phyloP scores from a whole-genome alignment of 2,329 filamentous ascomycete species.

The Calonectria honghensis region DNA sequence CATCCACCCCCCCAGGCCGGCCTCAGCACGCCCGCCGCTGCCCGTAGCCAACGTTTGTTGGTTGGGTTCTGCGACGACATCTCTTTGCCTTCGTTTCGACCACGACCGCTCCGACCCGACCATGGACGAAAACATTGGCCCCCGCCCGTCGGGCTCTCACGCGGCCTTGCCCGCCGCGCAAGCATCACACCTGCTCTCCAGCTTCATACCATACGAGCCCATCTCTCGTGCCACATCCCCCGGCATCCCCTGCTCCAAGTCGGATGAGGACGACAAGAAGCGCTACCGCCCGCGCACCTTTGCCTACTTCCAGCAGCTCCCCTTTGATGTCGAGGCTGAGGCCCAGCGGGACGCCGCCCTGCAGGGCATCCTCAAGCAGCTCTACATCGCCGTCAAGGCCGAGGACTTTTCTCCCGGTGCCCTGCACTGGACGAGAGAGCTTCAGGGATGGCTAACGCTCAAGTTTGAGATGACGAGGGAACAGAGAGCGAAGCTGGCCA shows the following conservation, averaged over 20 bases:
- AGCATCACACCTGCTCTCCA: conserved; percentile 58
- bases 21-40: conserved; percentile 43
- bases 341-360: conserved; percentile 85
- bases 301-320: conserved; percentile 92
- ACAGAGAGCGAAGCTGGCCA: conserved; percentile 87
- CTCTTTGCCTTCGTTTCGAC: conserved; percentile 24
- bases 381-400: conserved; percentile 92
- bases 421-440: conserved; percentile 97
- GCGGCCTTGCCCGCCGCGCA: conserved; percentile 58
- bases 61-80: conserved; percentile 40
- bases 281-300: conserved; percentile 92
- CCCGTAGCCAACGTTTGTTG: conserved; percentile 36
- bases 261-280: conserved; percentile 73
- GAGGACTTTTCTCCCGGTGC: conserved; percentile 96
- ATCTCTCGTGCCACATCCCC: conserved; percentile 92
- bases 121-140: conserved; percentile 65
- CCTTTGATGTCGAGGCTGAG: conserved; percentile 90
- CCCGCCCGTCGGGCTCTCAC: conserved; percentile 57
- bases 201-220: conserved; percentile 74
- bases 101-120: conserved; percentile 31
- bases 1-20: conserved; percentile 37
- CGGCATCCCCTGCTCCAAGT: conserved; percentile 74
- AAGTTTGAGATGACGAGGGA: conserved; percentile 97
- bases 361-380: conserved; percentile 91
- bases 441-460: conserved; percentile 94